A percentile compares a stretch with the other conserved stretches of the same genome.
phyloP scores from a whole-genome alignment of 192 early-diverging fungal genomes.

The Entrophospora sp. region DNA sequence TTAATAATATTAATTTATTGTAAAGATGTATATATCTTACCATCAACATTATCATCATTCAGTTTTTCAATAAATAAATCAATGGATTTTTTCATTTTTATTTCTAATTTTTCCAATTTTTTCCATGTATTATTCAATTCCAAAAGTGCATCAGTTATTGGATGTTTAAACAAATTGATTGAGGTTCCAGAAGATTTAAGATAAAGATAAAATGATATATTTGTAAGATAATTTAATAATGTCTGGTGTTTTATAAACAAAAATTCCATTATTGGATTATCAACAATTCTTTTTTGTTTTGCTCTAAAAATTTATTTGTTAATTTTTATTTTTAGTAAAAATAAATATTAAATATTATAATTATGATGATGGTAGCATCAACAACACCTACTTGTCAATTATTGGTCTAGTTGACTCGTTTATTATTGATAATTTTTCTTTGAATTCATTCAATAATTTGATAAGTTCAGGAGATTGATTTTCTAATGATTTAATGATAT shows the following conservation, averaged over 20 bases:
- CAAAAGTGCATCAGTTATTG: constrained; percentile 72
- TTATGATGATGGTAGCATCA: not conserved
- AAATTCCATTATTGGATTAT: constrained; percentile 28
- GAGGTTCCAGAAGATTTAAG: constrained; percentile 51
- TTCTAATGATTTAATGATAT: constrained; percentile 58
- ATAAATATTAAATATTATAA: not conserved
- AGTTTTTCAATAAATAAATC: constrained; percentile 34
- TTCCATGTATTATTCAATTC: constrained; percentile 64
- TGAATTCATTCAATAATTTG: constrained; percentile 55
- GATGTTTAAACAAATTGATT: constrained; percentile 61
- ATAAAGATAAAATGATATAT: constrained; percentile 81
- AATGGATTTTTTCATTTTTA: constrained; percentile 42
- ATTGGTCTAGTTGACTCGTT: constrained; percentile 25
- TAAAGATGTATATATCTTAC: too few species aligned
- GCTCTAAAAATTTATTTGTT: constrained; percentile 14
- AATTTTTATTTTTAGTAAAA: not conserved
- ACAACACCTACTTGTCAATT: constrained; percentile 24
- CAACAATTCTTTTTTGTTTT: constrained; percentile 10
- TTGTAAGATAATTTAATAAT: constrained; percentile 73
- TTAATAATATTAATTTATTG: too few species aligned
- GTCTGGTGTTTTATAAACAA: constrained; percentile 32
- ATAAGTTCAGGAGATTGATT: constrained; percentile 68
- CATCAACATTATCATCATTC: constrained; percentile 15
- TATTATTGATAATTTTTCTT: constrained; percentile 31
- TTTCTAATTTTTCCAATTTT: constrained; percentile 58